Evolutionary conservation across 345 rosid species (phyloP), one percentile per base, ranked within the genome.

Genomic region (Pistacia integerrima): DNA sequence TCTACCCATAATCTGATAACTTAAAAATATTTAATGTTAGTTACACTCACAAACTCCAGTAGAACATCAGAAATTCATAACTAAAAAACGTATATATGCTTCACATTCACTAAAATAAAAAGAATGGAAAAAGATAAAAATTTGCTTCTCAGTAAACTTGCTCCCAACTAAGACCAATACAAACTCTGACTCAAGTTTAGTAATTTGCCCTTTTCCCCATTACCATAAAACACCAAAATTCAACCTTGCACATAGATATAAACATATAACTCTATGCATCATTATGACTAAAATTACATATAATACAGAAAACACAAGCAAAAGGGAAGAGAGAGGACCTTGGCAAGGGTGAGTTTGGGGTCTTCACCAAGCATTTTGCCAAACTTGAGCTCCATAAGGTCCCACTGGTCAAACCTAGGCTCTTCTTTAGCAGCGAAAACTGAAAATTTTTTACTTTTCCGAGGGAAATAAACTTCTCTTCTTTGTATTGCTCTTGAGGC

Each of bases 371-470:
- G 84, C 84, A 90, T 75, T 35, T 87, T 90, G 52, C 98, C 99
- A 55, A 92, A 90, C 76, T 93, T 88, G 83, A 95, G 90, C 92
- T 93, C 98, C 99, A 93, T 93, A 82, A 81, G 89, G 83, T 95
- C 99, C 90, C 89, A 87, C 69, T 86, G 83, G 77, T 86, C 88
- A 69, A 92, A 80, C 77, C 84, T 79, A 8, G 90, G 86, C 69
- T 89, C 97, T 78, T 90, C 94, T 63, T 82, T 87, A 35, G 85
- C 81, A 18, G 97, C 93, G 66, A 79, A 84, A 49, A 91, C 87
- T 18, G 74, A 36, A 62, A 88, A 77, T 61, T 77, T 78, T 61
- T 78, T 82, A n/a, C 55, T 63, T 77, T 77, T 88, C 28, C 82
- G 76, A 36, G 67, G 64, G 57, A 75, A 63, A 57, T 61, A 55